phyloP scores from a whole-genome alignment of 306 rosid species.

The Potentilla sterilis region DNA sequence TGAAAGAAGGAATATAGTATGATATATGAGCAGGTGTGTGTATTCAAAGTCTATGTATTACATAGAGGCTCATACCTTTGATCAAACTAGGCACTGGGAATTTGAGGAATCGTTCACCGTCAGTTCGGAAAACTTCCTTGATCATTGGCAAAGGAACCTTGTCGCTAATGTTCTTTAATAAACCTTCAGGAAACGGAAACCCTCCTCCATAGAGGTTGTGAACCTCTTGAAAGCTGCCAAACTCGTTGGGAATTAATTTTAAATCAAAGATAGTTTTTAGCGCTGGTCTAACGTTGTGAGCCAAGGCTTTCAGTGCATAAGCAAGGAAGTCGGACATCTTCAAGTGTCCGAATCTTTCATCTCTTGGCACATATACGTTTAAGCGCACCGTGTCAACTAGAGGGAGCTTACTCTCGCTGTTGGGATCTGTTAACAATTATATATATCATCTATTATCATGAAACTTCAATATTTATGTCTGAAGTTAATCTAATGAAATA shows the following conservation, averaged over 20 bases:
- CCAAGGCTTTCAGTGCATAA: constrained; percentile 55
- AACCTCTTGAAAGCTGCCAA: constrained; percentile 63
- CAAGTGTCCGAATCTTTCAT: constrained; percentile 79
- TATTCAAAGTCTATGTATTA: too few relatives aligned
- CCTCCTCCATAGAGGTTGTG: constrained; percentile 73
- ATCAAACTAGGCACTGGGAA: constrained; percentile 75
- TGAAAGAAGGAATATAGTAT: too few relatives aligned
- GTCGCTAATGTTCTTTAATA: constrained; percentile 39
- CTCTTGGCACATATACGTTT: constrained; percentile 78
- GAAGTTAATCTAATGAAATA: neutral
- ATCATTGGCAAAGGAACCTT: constrained; percentile 49
- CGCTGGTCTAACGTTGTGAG: constrained; percentile 59
- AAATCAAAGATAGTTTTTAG: constrained; percentile 45
- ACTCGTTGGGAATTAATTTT: constrained; percentile 52
- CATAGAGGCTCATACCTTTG: constrained; percentile 40
- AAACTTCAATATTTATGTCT: neutral
- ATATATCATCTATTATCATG: neutral
- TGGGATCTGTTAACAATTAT: constrained; percentile 44
- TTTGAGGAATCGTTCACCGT: constrained; percentile 50
- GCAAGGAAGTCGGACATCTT: constrained; percentile 80
- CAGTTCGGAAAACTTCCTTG: constrained; percentile 58
- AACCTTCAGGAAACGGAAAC: constrained; percentile 44
- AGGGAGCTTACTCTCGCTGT: constrained; percentile 54
- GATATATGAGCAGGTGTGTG: too few relatives aligned
- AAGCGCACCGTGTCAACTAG: constrained; percentile 34